Percentiles rank a stretch among this genome's conserved stretches.
These are phyloP conservation scores for Drosera capensis DNA, from an alignment of 148 eudicot genomes.

Conservation along the genomic window DNA sequence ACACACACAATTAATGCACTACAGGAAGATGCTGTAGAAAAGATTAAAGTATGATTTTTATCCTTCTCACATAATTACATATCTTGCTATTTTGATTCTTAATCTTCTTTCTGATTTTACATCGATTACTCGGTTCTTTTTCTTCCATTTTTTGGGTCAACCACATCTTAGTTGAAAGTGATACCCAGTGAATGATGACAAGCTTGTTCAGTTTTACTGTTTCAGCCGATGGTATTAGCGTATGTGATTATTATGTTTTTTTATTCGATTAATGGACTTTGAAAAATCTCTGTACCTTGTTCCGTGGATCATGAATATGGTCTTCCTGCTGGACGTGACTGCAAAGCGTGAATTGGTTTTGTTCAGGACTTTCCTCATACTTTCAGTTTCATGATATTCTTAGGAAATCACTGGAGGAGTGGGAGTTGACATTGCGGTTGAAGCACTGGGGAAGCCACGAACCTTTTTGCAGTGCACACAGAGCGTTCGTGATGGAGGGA, in stretches of 20 bases:
- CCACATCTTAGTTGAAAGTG: no score
- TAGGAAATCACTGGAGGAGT: slow-evolving; percentile 89
- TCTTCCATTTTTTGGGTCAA: no score
- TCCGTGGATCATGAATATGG: no score
- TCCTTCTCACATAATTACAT: slow-evolving; percentile 5
- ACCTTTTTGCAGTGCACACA: slow-evolving; percentile 86
- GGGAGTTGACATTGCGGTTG: slow-evolving; percentile 89
- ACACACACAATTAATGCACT: slow-evolving; percentile 65
- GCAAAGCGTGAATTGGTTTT: background rate
- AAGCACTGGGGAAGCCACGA: slow-evolving; percentile 78
- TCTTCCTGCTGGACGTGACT: no score
- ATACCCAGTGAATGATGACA: no score
- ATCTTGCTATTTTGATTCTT: background rate
- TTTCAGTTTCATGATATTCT: background rate
- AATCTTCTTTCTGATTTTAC: no score
- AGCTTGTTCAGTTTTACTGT: no score
- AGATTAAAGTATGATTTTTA: slow-evolving; percentile 37
- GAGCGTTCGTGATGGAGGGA: slow-evolving; percentile 96
- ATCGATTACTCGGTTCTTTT: no score
- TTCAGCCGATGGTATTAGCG: no score
- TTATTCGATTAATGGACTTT: no score
- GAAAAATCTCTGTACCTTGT: no score
- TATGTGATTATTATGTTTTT: no score
- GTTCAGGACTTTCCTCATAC: background rate
- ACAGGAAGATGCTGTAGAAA: slow-evolving; percentile 72